Evolutionary conservation across 331 rosid species (phyloP).

Genomic region (Quercus lobata): DNA sequence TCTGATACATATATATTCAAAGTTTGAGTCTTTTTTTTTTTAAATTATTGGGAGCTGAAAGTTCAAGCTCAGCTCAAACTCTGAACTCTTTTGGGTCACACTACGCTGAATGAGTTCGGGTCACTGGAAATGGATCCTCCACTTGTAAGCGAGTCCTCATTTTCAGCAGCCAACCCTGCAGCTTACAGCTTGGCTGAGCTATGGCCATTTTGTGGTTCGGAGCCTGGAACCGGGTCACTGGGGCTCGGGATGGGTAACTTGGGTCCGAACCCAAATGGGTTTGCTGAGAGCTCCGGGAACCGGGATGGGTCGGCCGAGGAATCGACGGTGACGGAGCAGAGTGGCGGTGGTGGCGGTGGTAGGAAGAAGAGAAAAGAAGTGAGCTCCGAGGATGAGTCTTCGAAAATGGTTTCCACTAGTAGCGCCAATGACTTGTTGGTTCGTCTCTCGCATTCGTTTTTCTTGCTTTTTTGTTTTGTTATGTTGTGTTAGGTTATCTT

Average conservation of each 20-base stretch:
- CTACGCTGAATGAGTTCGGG: slow-evolving; percentile 20
- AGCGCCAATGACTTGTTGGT: slow-evolving; percentile 65
- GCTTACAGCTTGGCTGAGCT: slow-evolving; percentile 70
- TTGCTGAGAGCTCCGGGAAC: slow-evolving; percentile 33
- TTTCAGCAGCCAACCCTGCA: slow-evolving; percentile 69
- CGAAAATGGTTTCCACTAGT: slow-evolving; percentile 58
- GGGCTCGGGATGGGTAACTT: slow-evolving; percentile 44
- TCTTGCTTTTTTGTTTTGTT: slow-evolving; percentile 11
- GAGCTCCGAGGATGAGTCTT: slow-evolving; percentile 66
- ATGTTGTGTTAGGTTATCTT: not conserved
- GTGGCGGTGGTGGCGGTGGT: slow-evolving; percentile 40
- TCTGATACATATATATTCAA: too few relatives aligned
- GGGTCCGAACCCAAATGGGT: slow-evolving; percentile 30
- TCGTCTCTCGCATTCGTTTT: slow-evolving; percentile 13
- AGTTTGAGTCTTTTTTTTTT: too few relatives aligned
- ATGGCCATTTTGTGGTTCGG: slow-evolving; percentile 57
- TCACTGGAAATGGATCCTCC: slow-evolving; percentile 65
- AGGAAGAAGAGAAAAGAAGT: slow-evolving; percentile 54
- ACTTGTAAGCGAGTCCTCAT: slow-evolving; percentile 64
- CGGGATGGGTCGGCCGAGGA: slow-evolving; percentile 63
- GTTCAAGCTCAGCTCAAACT: not conserved
- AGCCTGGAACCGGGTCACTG: slow-evolving; percentile 28
- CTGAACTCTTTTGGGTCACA: not conserved
- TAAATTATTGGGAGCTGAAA: too few relatives aligned
- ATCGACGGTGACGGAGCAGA: slow-evolving; percentile 66